phyloP scores from a whole-genome alignment of 1,284 basidiomycete genomes.

The Ceratobasidium sp. region DNA sequence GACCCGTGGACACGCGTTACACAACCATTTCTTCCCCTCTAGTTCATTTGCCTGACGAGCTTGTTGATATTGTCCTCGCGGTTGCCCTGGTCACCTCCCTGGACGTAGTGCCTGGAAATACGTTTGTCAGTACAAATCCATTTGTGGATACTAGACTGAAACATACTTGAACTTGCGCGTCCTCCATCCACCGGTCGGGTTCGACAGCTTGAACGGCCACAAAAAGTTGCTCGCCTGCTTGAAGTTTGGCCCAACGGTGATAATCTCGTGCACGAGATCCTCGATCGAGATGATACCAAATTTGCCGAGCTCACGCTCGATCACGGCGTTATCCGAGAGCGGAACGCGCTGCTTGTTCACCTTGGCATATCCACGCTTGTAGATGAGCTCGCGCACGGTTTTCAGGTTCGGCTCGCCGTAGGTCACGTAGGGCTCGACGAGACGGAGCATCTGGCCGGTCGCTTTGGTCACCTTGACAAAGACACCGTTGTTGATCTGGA shows the following conservation, averaged over 20 bases:
- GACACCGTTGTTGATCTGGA: conserved; percentile 99
- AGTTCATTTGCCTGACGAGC: conserved; percentile 98
- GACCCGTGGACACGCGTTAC: conserved; percentile 16
- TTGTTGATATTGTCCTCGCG: conserved; percentile 97
- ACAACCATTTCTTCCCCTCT: conserved; percentile 45
- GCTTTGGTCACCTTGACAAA: conserved; percentile 98
- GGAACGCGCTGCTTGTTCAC: conserved; percentile 98
- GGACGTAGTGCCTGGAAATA: conserved; percentile 70
- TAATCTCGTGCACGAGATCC: conserved; percentile 98
- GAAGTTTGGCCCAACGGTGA: conserved; percentile 97
- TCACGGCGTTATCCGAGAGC: conserved; percentile 92
- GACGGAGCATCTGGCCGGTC: conserved; percentile 96
- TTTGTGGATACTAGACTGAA: conserved; percentile 43
- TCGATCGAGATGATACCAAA: conserved; percentile 97
- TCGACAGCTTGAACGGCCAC: conserved; percentile 99
- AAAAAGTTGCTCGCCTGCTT: conserved; percentile 95
- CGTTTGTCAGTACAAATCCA: conserved; percentile 1
- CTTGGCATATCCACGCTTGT: conserved; percentile 99
- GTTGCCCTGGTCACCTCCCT: conserved; percentile 97
- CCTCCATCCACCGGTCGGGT: conserved; percentile 98
- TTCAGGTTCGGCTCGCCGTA: conserved; percentile 98
- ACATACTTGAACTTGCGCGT: conserved; percentile 88
- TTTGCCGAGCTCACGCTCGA: conserved; percentile 93
- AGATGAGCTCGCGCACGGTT: conserved; percentile 96
- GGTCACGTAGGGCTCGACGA: conserved; percentile 96